phyloP scores from a whole-genome alignment of 108 stramenopile species.

The Skeletonema marinoi region DNA sequence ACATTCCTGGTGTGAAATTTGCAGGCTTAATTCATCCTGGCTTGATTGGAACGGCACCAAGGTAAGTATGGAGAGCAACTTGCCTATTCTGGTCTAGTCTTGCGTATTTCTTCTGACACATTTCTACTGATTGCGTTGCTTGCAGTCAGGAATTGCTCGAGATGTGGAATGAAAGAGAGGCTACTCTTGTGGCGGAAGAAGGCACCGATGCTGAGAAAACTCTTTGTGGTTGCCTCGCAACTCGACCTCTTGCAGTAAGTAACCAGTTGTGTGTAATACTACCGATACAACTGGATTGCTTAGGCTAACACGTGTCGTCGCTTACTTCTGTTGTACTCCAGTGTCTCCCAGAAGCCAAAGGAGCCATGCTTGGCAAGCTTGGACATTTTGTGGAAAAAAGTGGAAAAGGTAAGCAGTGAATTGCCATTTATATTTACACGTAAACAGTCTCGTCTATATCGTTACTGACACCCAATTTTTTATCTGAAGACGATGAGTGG shows the following conservation, averaged over 20 bases:
- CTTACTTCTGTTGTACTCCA: not conserved
- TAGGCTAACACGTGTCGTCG: not conserved
- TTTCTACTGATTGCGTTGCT: not conserved
- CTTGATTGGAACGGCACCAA: constrained; percentile 67
- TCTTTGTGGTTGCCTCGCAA: constrained; percentile 55
- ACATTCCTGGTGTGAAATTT: constrained; percentile 57
- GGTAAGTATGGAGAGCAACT: not conserved
- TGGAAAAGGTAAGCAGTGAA: constrained; percentile 29
- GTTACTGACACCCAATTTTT: not conserved
- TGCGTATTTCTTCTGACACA: not conserved
- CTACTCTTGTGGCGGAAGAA: constrained; percentile 54
- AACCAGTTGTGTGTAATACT: not conserved
- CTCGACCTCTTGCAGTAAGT: constrained; percentile 56
- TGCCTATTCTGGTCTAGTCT: too few relatives aligned
- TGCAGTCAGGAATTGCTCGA: constrained; percentile 49
- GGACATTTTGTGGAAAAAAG: constrained; percentile 58
- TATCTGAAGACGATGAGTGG: constrained; percentile 23
- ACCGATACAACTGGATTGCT: not conserved
- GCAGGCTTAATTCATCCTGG: constrained; percentile 73
- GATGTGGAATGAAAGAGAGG: constrained; percentile 76
- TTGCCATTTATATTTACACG: not conserved
- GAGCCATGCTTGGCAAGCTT: constrained; percentile 68
- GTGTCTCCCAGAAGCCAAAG: constrained; percentile 66
- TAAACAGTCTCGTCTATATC: not conserved
- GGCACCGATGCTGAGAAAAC: constrained; percentile 63